A percentile compares a stretch with the other conserved stretches of the same genome.
Conservation (phyloP, 306 rosid species). For the Benincasa hispida region DNA sequence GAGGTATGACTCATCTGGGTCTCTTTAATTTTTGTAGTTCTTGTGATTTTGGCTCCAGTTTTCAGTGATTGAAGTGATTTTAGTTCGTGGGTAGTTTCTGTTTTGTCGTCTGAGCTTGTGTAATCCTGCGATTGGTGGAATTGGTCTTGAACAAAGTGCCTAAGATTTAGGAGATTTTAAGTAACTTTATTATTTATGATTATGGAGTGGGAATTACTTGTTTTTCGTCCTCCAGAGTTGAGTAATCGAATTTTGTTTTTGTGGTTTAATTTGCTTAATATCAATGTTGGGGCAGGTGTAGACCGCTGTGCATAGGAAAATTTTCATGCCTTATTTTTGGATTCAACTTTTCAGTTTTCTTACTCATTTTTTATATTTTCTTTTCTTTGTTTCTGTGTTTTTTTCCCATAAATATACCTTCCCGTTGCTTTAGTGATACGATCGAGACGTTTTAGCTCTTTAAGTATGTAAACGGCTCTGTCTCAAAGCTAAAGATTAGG, state of each 20-base stretch:
- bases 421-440: not conserved
- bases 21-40: slow-evolving; percentile 4
- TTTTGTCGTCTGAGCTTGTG: not conserved
- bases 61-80: not conserved
- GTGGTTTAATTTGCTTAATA: not conserved
- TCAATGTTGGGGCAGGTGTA: not conserved
- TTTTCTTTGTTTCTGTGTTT: no score
- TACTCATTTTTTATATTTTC: not conserved
- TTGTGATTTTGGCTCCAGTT: not conserved
- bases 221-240: not conserved
- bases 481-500: not conserved
- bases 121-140: not conserved
- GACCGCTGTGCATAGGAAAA: not conserved
- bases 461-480: not conserved
- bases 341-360: not conserved
- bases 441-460: not conserved
- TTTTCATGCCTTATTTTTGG: not conserved
- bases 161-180: not conserved
- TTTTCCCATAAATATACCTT: not conserved
- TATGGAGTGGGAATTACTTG: not conserved
- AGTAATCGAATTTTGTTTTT: not conserved
- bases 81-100: not conserved
- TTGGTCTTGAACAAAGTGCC: not conserved
- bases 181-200: not conserved
- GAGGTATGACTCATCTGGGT: slow-evolving; percentile 35